Evolutionary conservation across 2,329 filamentous ascomycete genomes (phyloP).

Genomic region (Fusarium penzigii): DNA sequence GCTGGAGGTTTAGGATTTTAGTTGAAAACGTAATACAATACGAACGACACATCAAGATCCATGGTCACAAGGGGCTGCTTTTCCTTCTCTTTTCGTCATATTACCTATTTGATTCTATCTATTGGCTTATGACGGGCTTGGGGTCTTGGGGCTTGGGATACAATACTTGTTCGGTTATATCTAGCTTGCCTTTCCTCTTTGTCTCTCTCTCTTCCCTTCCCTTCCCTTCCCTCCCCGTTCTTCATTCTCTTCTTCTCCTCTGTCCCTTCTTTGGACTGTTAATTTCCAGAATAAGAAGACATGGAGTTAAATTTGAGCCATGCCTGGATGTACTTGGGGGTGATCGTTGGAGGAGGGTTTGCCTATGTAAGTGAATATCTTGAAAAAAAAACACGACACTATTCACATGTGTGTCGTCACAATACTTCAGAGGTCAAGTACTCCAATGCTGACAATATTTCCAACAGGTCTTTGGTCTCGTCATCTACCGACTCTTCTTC

Average conservation of each 20-base stretch:
- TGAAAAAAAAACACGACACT: not conserved
- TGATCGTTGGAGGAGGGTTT: conserved; percentile 36
- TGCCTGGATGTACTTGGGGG: conserved; percentile 42
- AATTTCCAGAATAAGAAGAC: conserved; percentile 9
- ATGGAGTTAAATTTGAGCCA: conserved; percentile 37
- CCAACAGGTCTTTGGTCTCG: conserved; percentile 40
- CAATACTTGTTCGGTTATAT: not conserved
- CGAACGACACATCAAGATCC: no score
- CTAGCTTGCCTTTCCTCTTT: conserved; percentile 1
- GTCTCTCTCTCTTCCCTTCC: not conserved
- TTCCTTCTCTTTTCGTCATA: not conserved
- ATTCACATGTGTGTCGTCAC: no score
- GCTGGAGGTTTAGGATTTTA: no score
- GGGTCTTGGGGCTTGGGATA: no score
- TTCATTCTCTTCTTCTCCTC: not conserved
- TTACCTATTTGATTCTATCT: no score
- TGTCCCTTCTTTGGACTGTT: not conserved
- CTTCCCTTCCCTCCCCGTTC: not conserved
- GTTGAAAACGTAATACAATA: no score
- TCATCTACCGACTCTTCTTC: conserved; percentile 61
- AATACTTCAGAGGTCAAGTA: no score
- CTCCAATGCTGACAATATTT: not conserved
- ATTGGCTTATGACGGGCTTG: no score
- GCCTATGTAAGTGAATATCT: conserved; percentile 43
- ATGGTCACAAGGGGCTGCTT: conserved; percentile 17